Conservation (phyloP, 768 basidiomycete genomes). For the Russula ochroleuca region DNA sequence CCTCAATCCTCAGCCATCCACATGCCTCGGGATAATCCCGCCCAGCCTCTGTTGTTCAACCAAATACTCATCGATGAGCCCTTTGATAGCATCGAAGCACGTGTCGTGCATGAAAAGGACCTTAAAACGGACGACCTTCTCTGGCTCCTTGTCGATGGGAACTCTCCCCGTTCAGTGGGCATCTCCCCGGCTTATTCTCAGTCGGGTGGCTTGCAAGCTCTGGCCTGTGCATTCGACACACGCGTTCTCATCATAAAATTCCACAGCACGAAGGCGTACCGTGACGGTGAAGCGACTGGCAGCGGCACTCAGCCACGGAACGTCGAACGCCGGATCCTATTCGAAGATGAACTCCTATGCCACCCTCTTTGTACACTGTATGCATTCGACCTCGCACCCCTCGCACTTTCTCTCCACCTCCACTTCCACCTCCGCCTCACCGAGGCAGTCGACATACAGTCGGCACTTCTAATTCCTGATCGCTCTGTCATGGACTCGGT, state of each 20-base stretch:
- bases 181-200: constrained; percentile 48
- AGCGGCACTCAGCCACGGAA: constrained; percentile 16
- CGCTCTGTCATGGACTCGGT: constrained; percentile 44
- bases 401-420: constrained; percentile 47
- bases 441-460: constrained; percentile 57
- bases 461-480: constrained; percentile 38
- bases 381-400: constrained; percentile 51
- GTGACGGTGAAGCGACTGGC: neutral
- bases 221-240: constrained; percentile 43
- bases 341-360: constrained; percentile 45
- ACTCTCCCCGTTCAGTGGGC: constrained; percentile 39
- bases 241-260: constrained; percentile 30
- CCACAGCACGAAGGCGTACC: constrained; percentile 6
- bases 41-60: neutral
- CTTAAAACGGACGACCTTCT: constrained; percentile 27
- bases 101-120: constrained; percentile 28
- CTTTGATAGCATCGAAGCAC: constrained; percentile 27
- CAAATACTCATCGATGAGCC: constrained; percentile 33
- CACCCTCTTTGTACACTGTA: constrained; percentile 43
- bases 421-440: constrained; percentile 43
- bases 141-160: constrained; percentile 21
- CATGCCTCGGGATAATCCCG: neutral
- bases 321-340: constrained; percentile 30
- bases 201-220: constrained; percentile 41
- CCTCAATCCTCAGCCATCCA: neutral